A percentile compares a stretch with the other conserved stretches of the same genome.
Conservation (phyloP, 2,329 filamentous ascomycete genomes). For the Dactylonectria estremocensis region DNA sequence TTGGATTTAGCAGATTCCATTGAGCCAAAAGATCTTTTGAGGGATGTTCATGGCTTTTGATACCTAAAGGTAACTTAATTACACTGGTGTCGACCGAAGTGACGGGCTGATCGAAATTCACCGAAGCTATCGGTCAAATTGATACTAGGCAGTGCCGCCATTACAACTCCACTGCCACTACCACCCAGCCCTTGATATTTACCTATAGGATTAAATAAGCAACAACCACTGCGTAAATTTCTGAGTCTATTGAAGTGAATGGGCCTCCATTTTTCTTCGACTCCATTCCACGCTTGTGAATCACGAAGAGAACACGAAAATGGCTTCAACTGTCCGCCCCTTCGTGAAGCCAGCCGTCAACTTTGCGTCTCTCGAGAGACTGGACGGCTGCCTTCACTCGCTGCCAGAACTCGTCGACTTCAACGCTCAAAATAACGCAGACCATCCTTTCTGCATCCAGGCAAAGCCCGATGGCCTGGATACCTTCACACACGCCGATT, state of each 20-base stretch:
- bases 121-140: background rate
- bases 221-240: background rate
- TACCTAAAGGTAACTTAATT: background rate
- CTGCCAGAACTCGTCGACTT: slow-evolving; percentile 48
- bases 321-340: slow-evolving; percentile 29
- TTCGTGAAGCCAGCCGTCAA: slow-evolving; percentile 35
- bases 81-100: background rate
- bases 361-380: slow-evolving; percentile 36
- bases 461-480: slow-evolving; percentile 34
- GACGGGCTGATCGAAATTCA: background rate
- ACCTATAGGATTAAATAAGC: slow-evolving; percentile 17
- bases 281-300: background rate
- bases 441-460: slow-evolving; percentile 47
- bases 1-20: too few relatives aligned
- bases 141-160: too few relatives aligned
- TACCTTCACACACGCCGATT: slow-evolving; percentile 39
- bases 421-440: slow-evolving; percentile 47
- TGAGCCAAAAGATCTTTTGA: too few relatives aligned
- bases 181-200: background rate
- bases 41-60: too few relatives aligned
- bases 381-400: slow-evolving; percentile 33
- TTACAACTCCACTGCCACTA: background rate
- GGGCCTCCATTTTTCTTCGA: background rate
- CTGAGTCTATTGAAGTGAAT: slow-evolving; percentile 9
- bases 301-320: slow-evolving; percentile 7